Base-by-base conservation (phyloP, 2,329 filamentous ascomycete genomes). In the Aureobasidium namibiae region DNA sequence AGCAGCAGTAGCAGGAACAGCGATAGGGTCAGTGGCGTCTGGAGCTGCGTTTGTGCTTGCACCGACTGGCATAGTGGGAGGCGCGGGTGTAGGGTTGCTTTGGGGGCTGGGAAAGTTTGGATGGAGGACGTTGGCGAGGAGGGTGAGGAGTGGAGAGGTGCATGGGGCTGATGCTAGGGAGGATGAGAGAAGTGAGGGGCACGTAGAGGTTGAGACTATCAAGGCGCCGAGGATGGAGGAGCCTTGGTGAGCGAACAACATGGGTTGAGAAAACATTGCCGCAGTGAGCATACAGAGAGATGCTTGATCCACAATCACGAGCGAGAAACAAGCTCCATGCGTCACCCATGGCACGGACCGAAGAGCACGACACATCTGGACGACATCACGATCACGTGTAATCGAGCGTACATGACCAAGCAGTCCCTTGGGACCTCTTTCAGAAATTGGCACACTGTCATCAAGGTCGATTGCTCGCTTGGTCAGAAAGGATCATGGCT, bases 41-140 rank as follows among this genome's bases (percentile, higher is more conserved):
- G 74, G 74, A 6, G 72, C 70, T 9, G 73, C 70, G 2, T 76
- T 75, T 57, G 67, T 76, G 56, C 60, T 76, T 36, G 74, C 74
- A 41, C 74, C 74, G 11, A 74, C 74, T 2, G 74, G 74, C 0
- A 72, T 76, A 33, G 53, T 70, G 23, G 73, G 70, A 2, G 71
- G 71, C 11, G 68, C 71, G 26, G 66, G 70, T 7, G 69, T 70
- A 29, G 73, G 68, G 7, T 63, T 71, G 36, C 46, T 75, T 2
- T 76, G 74, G 74, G 74, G 72, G 0, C 56, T 74, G 31, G 74
- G 65, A 49, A 63, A 56, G 57, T 14, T 56, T 36, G 18, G 64
- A 49, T 65, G 61, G 42, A 65, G 56, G 50, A 72, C 70, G 61
- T 69, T 70, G 44, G 72, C 69, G 23, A 74, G 72, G 4, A 74